phyloP scores from a whole-genome alignment of 164 flowering plant species.

The Brasenia schreberi region DNA sequence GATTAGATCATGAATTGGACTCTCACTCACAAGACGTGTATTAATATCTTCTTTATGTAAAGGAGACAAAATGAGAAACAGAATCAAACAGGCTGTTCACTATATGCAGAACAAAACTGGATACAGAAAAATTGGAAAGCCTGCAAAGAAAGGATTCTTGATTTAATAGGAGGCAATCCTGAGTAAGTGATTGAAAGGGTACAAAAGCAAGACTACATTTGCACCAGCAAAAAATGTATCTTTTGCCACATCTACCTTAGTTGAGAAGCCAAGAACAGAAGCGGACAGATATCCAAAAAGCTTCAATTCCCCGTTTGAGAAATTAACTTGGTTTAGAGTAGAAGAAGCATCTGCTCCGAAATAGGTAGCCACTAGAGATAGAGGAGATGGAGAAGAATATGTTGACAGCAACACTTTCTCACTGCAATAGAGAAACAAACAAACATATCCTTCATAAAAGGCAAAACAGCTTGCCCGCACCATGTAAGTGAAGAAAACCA shows the following conservation, averaged over 20 bases:
- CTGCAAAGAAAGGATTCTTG: constrained; percentile 32
- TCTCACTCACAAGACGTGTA: constrained; percentile 54
- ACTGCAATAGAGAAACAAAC: constrained; percentile 23
- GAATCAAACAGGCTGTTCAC: not conserved
- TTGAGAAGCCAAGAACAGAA: constrained; percentile 28
- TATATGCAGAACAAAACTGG: constrained; percentile 20
- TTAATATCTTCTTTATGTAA: constrained; percentile 57
- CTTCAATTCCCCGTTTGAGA: constrained; percentile 36
- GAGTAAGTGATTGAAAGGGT: not conserved
- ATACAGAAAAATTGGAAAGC: constrained; percentile 89
- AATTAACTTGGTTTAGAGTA: constrained; percentile 32
- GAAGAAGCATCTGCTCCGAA: constrained; percentile 47
- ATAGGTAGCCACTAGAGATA: constrained; percentile 39
- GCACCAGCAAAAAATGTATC: no score
- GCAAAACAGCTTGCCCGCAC: not conserved
- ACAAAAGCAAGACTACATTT: not conserved
- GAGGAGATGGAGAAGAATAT: constrained; percentile 39
- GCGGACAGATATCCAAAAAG: constrained; percentile 64
- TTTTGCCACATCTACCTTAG: constrained; percentile 35
- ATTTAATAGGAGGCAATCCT: not conserved
- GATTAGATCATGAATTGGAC: constrained; percentile 74
- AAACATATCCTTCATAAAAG: not conserved
- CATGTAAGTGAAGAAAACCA: not conserved
- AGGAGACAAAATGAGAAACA: constrained; percentile 18
- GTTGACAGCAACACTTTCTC: constrained; percentile 49